Evolutionary conservation across 2,329 filamentous ascomycete species (phyloP).

Genomic region (Tolypocladium paradoxum): DNA sequence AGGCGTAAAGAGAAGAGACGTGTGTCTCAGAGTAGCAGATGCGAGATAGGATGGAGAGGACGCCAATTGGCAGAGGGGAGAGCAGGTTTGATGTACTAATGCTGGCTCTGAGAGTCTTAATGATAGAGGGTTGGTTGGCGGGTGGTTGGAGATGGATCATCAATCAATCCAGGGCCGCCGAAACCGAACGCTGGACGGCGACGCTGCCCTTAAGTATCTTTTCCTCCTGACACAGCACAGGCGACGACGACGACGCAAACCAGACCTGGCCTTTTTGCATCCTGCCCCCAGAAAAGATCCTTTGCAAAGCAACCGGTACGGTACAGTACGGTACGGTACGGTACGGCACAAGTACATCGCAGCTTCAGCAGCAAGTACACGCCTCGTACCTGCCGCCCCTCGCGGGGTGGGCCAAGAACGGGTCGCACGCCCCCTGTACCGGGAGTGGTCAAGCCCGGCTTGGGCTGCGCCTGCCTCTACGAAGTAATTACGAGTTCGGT

Average conservation of each 20-base stretch:
- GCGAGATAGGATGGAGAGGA: background rate
- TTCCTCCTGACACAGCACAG: background rate
- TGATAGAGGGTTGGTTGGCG: background rate
- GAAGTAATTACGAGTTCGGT: too few species aligned
- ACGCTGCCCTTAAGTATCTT: constrained; percentile 7
- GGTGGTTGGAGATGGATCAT: background rate
- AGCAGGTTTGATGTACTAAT: background rate
- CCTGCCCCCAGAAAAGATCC: constrained; percentile 3
- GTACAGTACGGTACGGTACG: background rate
- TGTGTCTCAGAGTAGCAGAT: background rate
- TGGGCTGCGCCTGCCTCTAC: background rate
- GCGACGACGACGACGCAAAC: background rate
- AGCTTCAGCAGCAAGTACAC: constrained; percentile 3
- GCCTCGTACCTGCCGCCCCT: constrained; percentile 8
- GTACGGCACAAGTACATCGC: background rate
- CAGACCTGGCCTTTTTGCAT: background rate
- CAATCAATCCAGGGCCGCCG: background rate
- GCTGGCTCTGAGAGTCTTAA: background rate
- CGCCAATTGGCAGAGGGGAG: constrained; percentile 2
- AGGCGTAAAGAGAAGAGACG: background rate
- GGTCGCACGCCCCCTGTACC: background rate
- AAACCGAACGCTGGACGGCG: constrained; percentile 1
- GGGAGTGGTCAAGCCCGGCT: background rate
- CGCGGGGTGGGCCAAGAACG: constrained; percentile 4
- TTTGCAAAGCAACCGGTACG: constrained; percentile 3